Conservation (phyloP, 1,284 basidiomycete genomes). For the Hymenochaete sp. region DNA sequence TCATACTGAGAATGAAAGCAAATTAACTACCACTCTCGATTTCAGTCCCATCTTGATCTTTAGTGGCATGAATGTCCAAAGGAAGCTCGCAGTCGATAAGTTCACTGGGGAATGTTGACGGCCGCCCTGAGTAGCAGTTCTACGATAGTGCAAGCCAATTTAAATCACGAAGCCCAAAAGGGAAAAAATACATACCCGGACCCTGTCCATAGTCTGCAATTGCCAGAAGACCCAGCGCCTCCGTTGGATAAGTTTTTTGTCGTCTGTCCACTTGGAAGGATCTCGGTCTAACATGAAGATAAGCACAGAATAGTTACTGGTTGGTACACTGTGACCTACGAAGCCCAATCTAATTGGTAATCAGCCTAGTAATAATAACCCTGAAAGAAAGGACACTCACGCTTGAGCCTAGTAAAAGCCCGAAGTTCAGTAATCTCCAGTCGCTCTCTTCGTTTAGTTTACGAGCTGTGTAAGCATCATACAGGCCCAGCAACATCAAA, state of each 20-base stretch:
- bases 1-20: no score
- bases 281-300: constrained; percentile 22
- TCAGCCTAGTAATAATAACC: no score
- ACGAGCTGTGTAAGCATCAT: not conserved
- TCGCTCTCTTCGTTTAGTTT: constrained; percentile 1
- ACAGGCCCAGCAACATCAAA: constrained; percentile 13
- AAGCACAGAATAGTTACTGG: not conserved
- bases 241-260: constrained; percentile 18
- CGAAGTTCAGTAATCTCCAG: constrained; percentile 11
- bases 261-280: constrained; percentile 22
- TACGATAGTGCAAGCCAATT: not conserved
- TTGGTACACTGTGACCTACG: constrained; percentile 7
- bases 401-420: constrained; percentile 13
- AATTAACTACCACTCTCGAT: constrained; percentile 4
- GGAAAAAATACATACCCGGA: constrained; percentile 2
- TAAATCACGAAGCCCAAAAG: not conserved
- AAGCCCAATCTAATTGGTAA: constrained; percentile 20
- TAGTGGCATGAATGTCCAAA: not conserved
- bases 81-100: constrained; percentile 14
- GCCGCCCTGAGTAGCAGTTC: constrained; percentile 9
- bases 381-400: constrained; percentile 12
- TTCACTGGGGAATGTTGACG: constrained; percentile 1
- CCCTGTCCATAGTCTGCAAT: constrained; percentile 2
- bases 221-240: constrained; percentile 25
- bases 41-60: not conserved